Conservation (phyloP, 1,284 basidiomycete genomes). For the Dichomitus squalens region DNA sequence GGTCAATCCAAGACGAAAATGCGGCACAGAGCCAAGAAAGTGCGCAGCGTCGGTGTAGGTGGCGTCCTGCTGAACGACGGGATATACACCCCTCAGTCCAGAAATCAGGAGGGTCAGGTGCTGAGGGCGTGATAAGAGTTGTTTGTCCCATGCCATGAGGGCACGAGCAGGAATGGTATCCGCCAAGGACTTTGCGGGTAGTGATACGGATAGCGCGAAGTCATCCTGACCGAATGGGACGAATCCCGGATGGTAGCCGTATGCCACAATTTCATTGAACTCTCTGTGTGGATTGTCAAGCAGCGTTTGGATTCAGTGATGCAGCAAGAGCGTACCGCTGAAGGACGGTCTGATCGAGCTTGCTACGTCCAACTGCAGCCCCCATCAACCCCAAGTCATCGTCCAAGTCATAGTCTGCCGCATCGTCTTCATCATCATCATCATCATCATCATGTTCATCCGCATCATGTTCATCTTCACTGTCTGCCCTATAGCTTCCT, state of each 20-base stretch:
- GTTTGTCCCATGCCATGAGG: conserved; percentile 64
- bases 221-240: conserved; percentile 48
- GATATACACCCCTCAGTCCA: conserved; percentile 54
- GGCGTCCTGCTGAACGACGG: conserved; percentile 46
- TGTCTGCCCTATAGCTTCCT: conserved; percentile 24
- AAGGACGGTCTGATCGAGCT: conserved; percentile 19
- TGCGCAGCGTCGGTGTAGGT: conserved; percentile 35
- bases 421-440: conserved; percentile 36
- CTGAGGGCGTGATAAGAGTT: conserved; percentile 51
- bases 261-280: conserved; percentile 55
- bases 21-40: conserved; percentile 36
- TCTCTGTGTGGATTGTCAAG: conserved; percentile 39
- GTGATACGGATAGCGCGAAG: conserved; percentile 54
- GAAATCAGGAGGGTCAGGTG: conserved; percentile 62
- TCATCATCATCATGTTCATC: conserved; percentile 36
- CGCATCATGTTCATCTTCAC: conserved; percentile 40
- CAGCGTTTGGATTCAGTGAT: background rate
- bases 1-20: conserved; percentile 60
- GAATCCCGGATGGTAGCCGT: conserved; percentile 55
- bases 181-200: conserved; percentile 51
- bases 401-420: conserved; percentile 34
- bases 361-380: background rate
- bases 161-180: conserved; percentile 53
- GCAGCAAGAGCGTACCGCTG: conserved; percentile 27
- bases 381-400: conserved; percentile 25